A percentile compares a stretch with the other conserved stretches of the same genome.
phyloP scores from a whole-genome alignment of 768 basidiomycete species.

The Russula abietina region DNA sequence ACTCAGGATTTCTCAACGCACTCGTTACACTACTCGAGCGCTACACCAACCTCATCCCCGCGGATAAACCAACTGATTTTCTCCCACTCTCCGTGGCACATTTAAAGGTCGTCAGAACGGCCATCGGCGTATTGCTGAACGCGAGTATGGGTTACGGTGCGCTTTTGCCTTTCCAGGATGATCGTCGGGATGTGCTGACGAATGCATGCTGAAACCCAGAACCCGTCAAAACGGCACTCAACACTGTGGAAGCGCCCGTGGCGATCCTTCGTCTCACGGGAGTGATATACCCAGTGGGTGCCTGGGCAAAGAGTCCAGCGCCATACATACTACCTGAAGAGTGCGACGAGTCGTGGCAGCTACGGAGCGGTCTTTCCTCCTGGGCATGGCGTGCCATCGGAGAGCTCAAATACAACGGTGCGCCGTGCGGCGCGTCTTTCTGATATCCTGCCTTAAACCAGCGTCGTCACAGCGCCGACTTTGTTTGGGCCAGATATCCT shows the following conservation, averaged over 20 bases:
- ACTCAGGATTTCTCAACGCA: constrained; percentile 62
- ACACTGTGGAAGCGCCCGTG: constrained; percentile 59
- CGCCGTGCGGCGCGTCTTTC: constrained; percentile 24
- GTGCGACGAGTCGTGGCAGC: constrained; percentile 53
- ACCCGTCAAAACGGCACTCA: constrained; percentile 61
- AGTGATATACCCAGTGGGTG: constrained; percentile 65
- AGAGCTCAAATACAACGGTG: constrained; percentile 68
- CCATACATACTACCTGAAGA: constrained; percentile 29
- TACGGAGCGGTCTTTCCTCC: constrained; percentile 57
- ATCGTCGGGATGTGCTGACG: constrained; percentile 5
- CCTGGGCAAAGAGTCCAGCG: constrained; percentile 44
- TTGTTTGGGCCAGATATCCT: constrained; percentile 59
- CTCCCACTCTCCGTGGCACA: constrained; percentile 52
- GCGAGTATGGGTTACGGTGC: constrained; percentile 70
- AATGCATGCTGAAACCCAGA: constrained; percentile 39
- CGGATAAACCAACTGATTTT: constrained; percentile 34
- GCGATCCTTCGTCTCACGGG: constrained; percentile 64
- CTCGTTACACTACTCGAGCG: constrained; percentile 63
- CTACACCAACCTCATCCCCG: constrained; percentile 46
- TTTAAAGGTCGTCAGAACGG: constrained; percentile 68
- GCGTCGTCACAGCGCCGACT: constrained; percentile 39
- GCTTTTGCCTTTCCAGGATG: constrained; percentile 24
- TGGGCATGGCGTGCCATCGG: constrained; percentile 78
- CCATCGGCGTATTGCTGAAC: constrained; percentile 75
- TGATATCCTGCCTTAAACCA: neutral